Conservation (phyloP, 2,329 filamentous ascomycete species). For the Clarireedia homoeocarpa region DNA sequence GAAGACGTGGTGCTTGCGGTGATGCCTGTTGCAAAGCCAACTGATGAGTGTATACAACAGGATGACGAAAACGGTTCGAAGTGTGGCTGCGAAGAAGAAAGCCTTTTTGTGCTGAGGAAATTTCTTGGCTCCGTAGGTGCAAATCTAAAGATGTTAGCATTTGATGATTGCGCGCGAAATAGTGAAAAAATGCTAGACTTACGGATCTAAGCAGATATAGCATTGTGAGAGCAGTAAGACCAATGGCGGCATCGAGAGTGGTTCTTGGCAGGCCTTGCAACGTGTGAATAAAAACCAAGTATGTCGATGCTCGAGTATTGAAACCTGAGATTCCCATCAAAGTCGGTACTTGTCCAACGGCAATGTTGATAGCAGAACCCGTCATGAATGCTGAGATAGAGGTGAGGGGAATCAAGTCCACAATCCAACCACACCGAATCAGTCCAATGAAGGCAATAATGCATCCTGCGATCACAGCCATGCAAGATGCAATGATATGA, state of each 20-base stretch:
- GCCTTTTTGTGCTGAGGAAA: conserved; percentile 62
- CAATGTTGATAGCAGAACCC: conserved; percentile 85
- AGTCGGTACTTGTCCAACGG: conserved; percentile 70
- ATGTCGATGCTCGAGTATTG: conserved; percentile 70
- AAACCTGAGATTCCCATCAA: conserved; percentile 69
- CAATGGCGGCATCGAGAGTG: conserved; percentile 77
- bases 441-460: conserved; percentile 76
- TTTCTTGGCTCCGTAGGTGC: conserved; percentile 59
- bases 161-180: no score
- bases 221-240: conserved; percentile 69
- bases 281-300: conserved; percentile 74
- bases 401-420: conserved; percentile 85
- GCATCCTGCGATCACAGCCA: conserved; percentile 69
- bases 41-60: conserved; percentile 87
- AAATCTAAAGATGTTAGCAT: conserved; percentile 30
- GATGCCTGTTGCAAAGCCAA: conserved; percentile 71
- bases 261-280: conserved; percentile 62
- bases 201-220: conserved; percentile 66
- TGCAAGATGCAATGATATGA: conserved; percentile 66
- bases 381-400: conserved; percentile 96
- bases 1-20: conserved; percentile 57
- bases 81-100: conserved; percentile 85
- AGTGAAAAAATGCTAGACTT: background rate
- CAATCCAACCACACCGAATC: conserved; percentile 76
- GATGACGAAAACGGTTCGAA: conserved; percentile 87